Base-by-base conservation (phyloP, 2,329 filamentous ascomycete species). In the Ophiostoma himal-ulmi region DNA sequence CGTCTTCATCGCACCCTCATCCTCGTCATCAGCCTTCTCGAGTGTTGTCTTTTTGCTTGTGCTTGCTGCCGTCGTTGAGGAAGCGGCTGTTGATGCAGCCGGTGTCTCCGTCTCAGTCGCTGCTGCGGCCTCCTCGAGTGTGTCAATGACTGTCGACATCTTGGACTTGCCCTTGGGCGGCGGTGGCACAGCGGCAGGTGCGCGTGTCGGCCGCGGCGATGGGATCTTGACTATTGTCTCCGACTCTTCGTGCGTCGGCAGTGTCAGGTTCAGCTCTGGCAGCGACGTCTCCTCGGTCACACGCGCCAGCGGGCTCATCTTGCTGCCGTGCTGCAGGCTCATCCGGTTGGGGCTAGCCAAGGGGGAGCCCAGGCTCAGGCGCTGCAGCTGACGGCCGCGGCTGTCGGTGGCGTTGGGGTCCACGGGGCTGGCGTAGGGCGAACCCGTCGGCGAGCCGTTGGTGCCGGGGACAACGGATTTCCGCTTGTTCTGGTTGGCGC, bases 301-400 rank as follows among this genome's bases (percentile, higher is more conserved):
- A 73, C 89, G 84, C 68, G 90, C 89, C 71, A 94, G 81, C 20
- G 91, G 91, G 74, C 89, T 92, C 17, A 89, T 85, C 76, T 93
- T 89, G 74, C 87, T 86, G 73, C 87, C 86, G 72, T 85, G 88
- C 14, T 26, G 44, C 67, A 37, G 34, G 68, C 86, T 84, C 1
- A 89, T 86, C 71, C 87, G 83, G 77, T 88, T 91, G 26, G 90
- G 88, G 74, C 88, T 91, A 11, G 82, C 82, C 73, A 85, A 82
- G 2, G 88, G 88, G 36, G 88, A 89, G 68, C 87, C 87, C 71
- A 84, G 86, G 74, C 83, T 88, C 36, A 91, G 85, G 64, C 91
- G 85, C 75, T 93, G 89, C 77, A 91, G 85, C 52, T 89, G 90
- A 67, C 91, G 85, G 70, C 91, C 91, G 48, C 91, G 88, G 52